Base-by-base conservation (phyloP, 1,139 yeast species). In the Taphrina wiesneri region DNA sequence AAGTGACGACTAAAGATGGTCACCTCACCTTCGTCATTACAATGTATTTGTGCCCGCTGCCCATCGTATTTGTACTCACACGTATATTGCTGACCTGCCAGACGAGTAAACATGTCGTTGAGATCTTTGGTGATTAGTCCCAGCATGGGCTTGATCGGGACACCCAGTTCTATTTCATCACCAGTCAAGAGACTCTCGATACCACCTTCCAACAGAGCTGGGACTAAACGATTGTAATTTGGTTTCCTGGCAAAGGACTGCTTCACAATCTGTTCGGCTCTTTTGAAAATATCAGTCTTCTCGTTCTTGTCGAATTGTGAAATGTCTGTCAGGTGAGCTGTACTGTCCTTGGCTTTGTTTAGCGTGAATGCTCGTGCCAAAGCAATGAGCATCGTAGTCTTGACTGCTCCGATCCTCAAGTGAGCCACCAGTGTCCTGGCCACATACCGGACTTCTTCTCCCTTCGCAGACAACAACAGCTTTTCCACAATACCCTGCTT, bases 31-130 rank as follows among this genome's bases (percentile, higher is more conserved):
- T 83, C 83, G 0, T 80, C 77, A 21, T 88, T 76, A 47, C 87
- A 77, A 75, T 93, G 99, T 6, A 93, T 87, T 74, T 93, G 99
- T 0, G 98, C 98, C 72, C 99, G 83, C 77, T 95, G 98, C 54
- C 99, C 99, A 75, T 93, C 99, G 73, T 93, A 93, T 74, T 93
- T 93, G 78, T 91, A 93, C 74, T 93, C 99, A 75, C 97, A 92
- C 0, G 97, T 91, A 74, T 93, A 93, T 68, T 84, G 84, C 71
- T 87, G 88, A 17, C 68, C 70, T n/a, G 68, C 68, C 75, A 93
- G 90, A 66, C 96, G 80, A 74, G 92, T 97, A 68, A 93, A 80
- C 0, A 95, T 89, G 74, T 95, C 99, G 36, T 88, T 83, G 56
- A 95, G 86, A 1, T 97, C 85, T 73, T 92, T 92, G 0, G 99